phyloP scores from a whole-genome alignment of 2,329 filamentous ascomycete genomes.

The Nemania sp. region DNA sequence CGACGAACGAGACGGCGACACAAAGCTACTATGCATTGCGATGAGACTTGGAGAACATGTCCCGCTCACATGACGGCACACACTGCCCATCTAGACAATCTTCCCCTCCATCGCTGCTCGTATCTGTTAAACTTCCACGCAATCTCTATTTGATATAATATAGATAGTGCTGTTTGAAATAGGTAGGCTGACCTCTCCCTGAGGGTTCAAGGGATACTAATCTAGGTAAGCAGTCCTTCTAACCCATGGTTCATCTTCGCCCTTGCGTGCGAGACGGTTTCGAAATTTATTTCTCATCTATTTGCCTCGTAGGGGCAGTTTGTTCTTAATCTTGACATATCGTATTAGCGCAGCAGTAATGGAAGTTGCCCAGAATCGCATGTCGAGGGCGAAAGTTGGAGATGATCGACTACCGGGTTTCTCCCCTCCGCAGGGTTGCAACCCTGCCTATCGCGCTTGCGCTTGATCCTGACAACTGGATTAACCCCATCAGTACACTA shows the following conservation, averaged over 20 bases:
- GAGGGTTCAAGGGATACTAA: not conserved
- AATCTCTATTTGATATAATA: not conserved
- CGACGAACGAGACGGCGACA: constrained; percentile 36
- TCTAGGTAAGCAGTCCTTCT: not conserved
- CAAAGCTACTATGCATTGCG: constrained; percentile 26
- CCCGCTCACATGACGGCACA: constrained; percentile 13
- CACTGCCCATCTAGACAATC: not conserved
- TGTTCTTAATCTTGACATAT: too few relatives aligned
- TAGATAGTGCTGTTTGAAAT: constrained; percentile 1
- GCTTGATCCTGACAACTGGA: constrained; percentile 27
- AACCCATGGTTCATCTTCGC: too few relatives aligned
- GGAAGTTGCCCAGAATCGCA: too few relatives aligned
- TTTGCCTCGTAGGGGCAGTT: too few relatives aligned
- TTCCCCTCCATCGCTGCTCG: not conserved
- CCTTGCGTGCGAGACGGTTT: too few relatives aligned
- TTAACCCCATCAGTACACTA: not conserved
- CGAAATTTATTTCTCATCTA: too few relatives aligned
- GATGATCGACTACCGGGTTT: constrained; percentile 21
- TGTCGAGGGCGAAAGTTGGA: not conserved
- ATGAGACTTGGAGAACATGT: constrained; percentile 21
- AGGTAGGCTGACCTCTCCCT: not conserved
- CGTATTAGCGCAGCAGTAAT: too few relatives aligned
- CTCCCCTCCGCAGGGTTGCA: constrained; percentile 20
- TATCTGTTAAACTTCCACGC: not conserved
- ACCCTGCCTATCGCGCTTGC: constrained; percentile 32